A percentile compares a stretch with the other conserved stretches of the same genome.
These are phyloP conservation scores for Alternaria incomplexa DNA, from an alignment of 2,329 filamentous ascomycete species.

Conservation along the genomic window DNA sequence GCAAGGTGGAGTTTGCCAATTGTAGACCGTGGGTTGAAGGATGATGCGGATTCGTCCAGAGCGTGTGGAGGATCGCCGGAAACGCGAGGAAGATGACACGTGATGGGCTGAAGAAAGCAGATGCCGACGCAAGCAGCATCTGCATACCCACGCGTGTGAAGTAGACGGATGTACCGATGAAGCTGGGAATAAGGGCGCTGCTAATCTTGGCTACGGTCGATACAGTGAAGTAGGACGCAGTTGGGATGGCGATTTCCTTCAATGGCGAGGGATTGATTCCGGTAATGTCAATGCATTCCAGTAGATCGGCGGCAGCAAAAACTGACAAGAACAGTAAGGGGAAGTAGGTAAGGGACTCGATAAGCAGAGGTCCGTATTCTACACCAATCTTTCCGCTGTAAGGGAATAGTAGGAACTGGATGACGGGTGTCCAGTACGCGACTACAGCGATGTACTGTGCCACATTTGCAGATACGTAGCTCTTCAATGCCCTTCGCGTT, in stretches of 20 bases:
- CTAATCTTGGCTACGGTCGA: conserved; percentile 55
- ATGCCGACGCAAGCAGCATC: conserved; percentile 68
- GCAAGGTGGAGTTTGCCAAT: conserved; percentile 70
- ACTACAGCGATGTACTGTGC: conserved; percentile 69
- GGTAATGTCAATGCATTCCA: conserved; percentile 67
- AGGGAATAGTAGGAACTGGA: conserved; percentile 74
- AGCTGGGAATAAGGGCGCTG: conserved; percentile 50
- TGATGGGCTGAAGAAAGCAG: conserved; percentile 71
- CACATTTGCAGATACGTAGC: conserved; percentile 57
- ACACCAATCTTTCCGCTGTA: conserved; percentile 71
- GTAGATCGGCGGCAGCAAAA: conserved; percentile 54
- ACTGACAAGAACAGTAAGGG: conserved; percentile 50
- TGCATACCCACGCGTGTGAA: conserved; percentile 77
- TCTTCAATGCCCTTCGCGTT: conserved; percentile 64
- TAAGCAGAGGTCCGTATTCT: conserved; percentile 74
- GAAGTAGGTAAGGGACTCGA: conserved; percentile 75
- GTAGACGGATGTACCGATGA: conserved; percentile 67
- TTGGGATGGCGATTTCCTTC: conserved; percentile 68
- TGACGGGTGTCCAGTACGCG: conserved; percentile 74
- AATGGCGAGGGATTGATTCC: conserved; percentile 62
- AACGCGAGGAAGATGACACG: conserved; percentile 69
- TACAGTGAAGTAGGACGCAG: conserved; percentile 71
- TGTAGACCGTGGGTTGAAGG: conserved; percentile 65
- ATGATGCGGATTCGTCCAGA: conserved; percentile 76
- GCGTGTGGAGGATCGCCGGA: conserved; percentile 75